phyloP scores from a whole-genome alignment of 805 yeast species.

The Lachancea cidri region DNA sequence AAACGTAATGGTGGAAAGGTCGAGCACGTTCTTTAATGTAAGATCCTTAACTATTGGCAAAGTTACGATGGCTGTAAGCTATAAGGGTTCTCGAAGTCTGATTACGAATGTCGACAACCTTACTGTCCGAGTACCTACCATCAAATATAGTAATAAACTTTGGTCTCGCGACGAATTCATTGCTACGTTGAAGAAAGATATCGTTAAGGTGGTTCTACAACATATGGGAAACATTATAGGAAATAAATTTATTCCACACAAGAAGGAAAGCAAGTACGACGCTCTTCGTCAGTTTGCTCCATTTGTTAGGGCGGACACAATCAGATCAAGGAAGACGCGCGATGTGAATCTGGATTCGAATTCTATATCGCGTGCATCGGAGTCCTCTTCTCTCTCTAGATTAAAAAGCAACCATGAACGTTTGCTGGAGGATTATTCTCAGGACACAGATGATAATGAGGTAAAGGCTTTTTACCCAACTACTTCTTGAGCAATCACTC shows the following conservation, averaged over 20 bases:
- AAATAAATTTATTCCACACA: slow-evolving; percentile 50
- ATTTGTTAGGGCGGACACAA: slow-evolving; percentile 16
- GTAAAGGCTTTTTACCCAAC: neutral
- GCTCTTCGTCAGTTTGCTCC: slow-evolving; percentile 30
- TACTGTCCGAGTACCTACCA: slow-evolving; percentile 45
- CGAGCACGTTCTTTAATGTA: slow-evolving; percentile 63
- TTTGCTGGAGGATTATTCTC: neutral
- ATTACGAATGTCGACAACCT: slow-evolving; percentile 56
- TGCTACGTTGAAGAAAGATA: slow-evolving; percentile 46
- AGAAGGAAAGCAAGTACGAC: slow-evolving; percentile 30
- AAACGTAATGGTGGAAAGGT: slow-evolving; percentile 64
- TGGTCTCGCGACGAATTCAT: slow-evolving; percentile 59
- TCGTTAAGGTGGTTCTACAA: slow-evolving; percentile 48
- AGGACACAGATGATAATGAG: neutral
- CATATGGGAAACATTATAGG: slow-evolving; percentile 60
- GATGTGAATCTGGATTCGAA: neutral
- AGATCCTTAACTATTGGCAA: slow-evolving; percentile 45
- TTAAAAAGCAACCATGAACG: neutral
- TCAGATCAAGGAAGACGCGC: neutral
- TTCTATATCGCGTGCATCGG: neutral
- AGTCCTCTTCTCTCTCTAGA: neutral
- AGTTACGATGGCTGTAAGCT: slow-evolving; percentile 55
- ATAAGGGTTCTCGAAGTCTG: slow-evolving; percentile 55
- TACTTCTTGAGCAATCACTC: neutral
- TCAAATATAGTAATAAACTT: slow-evolving; percentile 41